Evolutionary conservation across 1,284 basidiomycete species (phyloP).

Genomic region (Ganoderma sinense): DNA sequence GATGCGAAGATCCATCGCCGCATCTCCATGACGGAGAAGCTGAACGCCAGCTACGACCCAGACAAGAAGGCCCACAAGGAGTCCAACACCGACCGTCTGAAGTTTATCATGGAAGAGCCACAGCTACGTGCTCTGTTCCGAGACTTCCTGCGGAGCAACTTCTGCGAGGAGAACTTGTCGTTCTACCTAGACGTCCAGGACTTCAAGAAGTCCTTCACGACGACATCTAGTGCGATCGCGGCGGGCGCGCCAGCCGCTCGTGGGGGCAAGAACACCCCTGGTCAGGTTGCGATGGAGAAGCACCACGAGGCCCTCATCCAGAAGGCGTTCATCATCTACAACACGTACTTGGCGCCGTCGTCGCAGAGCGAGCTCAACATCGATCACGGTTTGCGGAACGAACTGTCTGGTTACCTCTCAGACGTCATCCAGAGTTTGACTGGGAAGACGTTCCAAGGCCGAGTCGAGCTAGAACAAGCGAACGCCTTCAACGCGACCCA

Average conservation of each 20-base stretch:
- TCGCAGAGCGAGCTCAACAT: conserved; percentile 98
- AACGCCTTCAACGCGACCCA: conserved; percentile 90
- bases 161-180: conserved; percentile 97
- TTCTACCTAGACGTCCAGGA: conserved; percentile 99
- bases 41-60: conserved; percentile 66
- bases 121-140: conserved; percentile 91
- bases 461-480: conserved; percentile 82
- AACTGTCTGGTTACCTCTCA: conserved; percentile 92
- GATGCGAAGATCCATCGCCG: conserved; percentile 80
- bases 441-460: conserved; percentile 79
- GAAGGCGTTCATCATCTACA: conserved; percentile 94
- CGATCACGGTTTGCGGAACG: conserved; percentile 94
- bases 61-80: conserved; percentile 73
- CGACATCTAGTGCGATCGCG: conserved; percentile 91
- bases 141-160: conserved; percentile 93
- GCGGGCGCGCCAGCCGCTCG: conserved; percentile 49
- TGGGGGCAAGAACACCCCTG: conserved; percentile 62
- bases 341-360: conserved; percentile 94
- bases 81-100: conserved; percentile 90
- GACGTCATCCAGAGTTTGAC: conserved; percentile 82
- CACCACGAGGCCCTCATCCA: conserved; percentile 96
- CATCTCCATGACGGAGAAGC: conserved; percentile 79
- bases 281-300: conserved; percentile 93
- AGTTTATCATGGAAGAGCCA: conserved; percentile 94
- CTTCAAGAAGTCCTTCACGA: conserved; percentile 95